Conservation (phyloP, 805 yeast genomes). For the Cyberlindnera sargentensis region DNA sequence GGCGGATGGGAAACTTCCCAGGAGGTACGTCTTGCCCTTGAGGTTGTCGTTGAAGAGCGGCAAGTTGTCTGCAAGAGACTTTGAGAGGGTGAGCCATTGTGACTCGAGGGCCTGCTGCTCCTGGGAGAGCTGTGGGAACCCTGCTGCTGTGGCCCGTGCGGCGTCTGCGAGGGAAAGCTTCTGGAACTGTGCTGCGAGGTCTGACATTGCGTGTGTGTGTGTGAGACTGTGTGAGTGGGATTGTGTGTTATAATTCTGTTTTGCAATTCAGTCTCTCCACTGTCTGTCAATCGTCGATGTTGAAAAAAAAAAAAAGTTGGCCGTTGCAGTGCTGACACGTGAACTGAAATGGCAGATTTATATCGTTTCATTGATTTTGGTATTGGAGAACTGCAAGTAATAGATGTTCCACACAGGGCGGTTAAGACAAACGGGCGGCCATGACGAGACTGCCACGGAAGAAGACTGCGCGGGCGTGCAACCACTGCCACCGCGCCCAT, state of each 20-base stretch:
- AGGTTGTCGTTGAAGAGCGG: slow-evolving; percentile 63
- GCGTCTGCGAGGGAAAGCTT: slow-evolving; percentile 21
- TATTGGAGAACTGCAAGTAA: too few relatives aligned
- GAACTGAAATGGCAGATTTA: too few relatives aligned
- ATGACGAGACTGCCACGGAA: slow-evolving; percentile 26
- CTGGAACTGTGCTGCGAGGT: slow-evolving; percentile 24
- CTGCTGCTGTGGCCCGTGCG: slow-evolving; percentile 15
- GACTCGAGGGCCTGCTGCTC: slow-evolving; percentile 66
- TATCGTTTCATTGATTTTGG: too few relatives aligned
- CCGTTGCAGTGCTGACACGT: too few relatives aligned
- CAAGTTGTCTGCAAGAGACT: slow-evolving; percentile 46
- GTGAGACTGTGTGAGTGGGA: neutral
- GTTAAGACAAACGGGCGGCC: too few relatives aligned
- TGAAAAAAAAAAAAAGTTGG: too few relatives aligned
- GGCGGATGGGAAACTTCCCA: slow-evolving; percentile 57
- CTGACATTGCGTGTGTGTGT: slow-evolving; percentile 20
- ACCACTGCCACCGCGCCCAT: slow-evolving; percentile 86
- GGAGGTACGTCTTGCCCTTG: slow-evolving; percentile 61
- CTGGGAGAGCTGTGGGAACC: slow-evolving; percentile 21
- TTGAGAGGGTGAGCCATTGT: slow-evolving; percentile 75
- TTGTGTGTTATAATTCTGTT: too few relatives aligned
- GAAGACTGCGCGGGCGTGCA: slow-evolving; percentile 83
- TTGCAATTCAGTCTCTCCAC: too few relatives aligned
- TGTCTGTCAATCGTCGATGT: too few relatives aligned
- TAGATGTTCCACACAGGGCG: too few relatives aligned